Base-by-base conservation (phyloP, 805 yeast species). In the Saccharomycopsis fermentans region DNA sequence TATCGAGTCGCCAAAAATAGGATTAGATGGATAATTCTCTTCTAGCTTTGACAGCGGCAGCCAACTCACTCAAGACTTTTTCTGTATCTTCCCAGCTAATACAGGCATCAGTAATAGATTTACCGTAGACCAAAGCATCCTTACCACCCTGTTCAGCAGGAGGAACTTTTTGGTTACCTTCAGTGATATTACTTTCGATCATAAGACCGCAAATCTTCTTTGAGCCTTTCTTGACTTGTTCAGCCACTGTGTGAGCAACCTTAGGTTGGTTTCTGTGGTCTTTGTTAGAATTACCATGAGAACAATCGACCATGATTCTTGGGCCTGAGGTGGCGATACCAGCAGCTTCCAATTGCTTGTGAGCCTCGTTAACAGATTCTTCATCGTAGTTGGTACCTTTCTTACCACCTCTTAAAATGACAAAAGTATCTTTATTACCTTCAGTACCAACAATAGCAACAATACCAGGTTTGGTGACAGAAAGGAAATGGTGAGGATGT, bases 91-190 rank as follows among this genome's bases (percentile, higher is more conserved):
- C 96, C 90, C 96, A 90, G 62, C 86, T 78, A 58, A 94, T 96
- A 78, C 99, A 94, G 32, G 94, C 96, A 73, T 94, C 99, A 62
- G 99, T 94, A 72, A 94, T 90, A 61, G 96, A 87, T 63, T 91
- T 96, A 73, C 99, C 99, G 77, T 91, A 89, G 70, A 87, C 82
- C 70, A 90, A 77, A 58, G 81, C 82, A 9, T 75, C 75, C 67
- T 80, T 80, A 59, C 77, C 79, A 16, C 65, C 71, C 57, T 71
- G 66, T 54, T 82, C 83, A 62, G 75, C 77, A 14, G 81, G 74
- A 55, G 95, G 90, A 65, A 87, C 86, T 65, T 80, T 77, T 74
- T 92, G 99, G 73, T 84, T 85, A 66, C 99, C 99, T 73, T 87
- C 97, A 68, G 83, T 82, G 71, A 92, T 83, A 73, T 92, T 82